Evolutionary conservation across 2,329 filamentous ascomycete species (phyloP).

Genomic region (Dryadomyces quercus-mongolicae): DNA sequence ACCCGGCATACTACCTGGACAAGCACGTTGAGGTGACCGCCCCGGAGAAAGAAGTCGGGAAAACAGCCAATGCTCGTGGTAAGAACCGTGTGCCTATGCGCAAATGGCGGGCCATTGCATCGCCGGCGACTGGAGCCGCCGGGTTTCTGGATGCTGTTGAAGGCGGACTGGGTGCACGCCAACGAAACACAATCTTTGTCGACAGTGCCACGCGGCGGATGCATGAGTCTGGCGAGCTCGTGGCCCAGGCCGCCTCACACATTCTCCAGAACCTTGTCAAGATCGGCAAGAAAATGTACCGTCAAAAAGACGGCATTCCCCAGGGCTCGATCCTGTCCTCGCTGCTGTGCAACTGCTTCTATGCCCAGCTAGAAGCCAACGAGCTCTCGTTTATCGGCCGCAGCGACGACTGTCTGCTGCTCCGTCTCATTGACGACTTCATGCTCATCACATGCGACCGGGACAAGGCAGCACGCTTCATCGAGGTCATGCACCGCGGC

Average conservation of each 20-base stretch:
- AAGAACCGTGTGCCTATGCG: slow-evolving; percentile 16
- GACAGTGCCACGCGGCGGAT: slow-evolving; percentile 49
- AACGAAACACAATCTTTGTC: slow-evolving; percentile 65
- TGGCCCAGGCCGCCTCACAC: slow-evolving; percentile 65
- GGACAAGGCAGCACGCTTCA: slow-evolving; percentile 56
- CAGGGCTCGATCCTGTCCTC: slow-evolving; percentile 86
- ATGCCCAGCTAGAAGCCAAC: slow-evolving; percentile 68
- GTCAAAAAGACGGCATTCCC: slow-evolving; percentile 80
- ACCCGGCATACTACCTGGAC: slow-evolving; percentile 55
- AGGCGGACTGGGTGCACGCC: slow-evolving; percentile 24
- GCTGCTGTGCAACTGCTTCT: slow-evolving; percentile 89
- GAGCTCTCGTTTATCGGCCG: slow-evolving; percentile 53
- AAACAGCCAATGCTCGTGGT: neutral
- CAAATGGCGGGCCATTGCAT: slow-evolving; percentile 42
- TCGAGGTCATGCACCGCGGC: slow-evolving; percentile 69
- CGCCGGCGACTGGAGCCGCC: slow-evolving; percentile 25
- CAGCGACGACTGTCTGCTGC: slow-evolving; percentile 45
- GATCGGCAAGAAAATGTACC: slow-evolving; percentile 77
- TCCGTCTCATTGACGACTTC: slow-evolving; percentile 88
- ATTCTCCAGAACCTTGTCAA: slow-evolving; percentile 77
- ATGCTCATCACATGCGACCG: slow-evolving; percentile 67
- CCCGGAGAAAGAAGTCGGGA: slow-evolving; percentile 17
- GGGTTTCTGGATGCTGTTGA: slow-evolving; percentile 35
- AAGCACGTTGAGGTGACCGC: slow-evolving; percentile 58
- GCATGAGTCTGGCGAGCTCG: slow-evolving; percentile 45